Base-by-base conservation (phyloP, 176 grass and related monocot species). In the Juncus inflexus region DNA sequence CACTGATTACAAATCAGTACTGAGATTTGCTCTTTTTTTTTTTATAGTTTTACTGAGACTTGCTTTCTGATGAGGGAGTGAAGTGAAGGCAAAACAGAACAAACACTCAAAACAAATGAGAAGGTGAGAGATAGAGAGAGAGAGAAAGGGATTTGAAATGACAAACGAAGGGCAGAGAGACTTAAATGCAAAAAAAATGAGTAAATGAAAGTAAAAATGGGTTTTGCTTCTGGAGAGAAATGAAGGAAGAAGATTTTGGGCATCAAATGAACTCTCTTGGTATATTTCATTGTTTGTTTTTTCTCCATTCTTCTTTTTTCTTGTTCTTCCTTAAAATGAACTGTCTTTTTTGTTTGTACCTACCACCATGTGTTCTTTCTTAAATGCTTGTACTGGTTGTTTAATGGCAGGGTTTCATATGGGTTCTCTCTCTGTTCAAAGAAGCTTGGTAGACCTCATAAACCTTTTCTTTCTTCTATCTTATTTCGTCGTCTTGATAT, bases 391-490 rank as follows among this genome's bases (percentile, higher is more conserved):
- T 36, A 7, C 19, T 7, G 43, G 6, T 47, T 47, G 4, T 47
- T 9, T 47, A 47, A 47, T 47, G 43, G 43, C 43, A 47, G 43
- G 43, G 43, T 55, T 76, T 3, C 13, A 71, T 63, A 64, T 70
- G 69, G 70, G 63, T 76, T 78, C 86, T 68, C 6, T 63, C 3
- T 81, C 61, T 69, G 62, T 73, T 35, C 77, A 81, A 55, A 62
- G 37, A 69, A 73, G 11, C 3, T 65, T 81, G 13, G 52, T 84
- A 65, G 84, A 79, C 36, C 49, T 55, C 56, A 12, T 60, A 9
- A 84, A 74, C 76, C 52, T 91, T 16, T 43, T 87, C 4, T 66
- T 87, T 52, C 52, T 70, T 4, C 47, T 65, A 12, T 12, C 70
- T 38, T 91, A 87, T 63, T 40, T 15, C 50, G 39, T 62, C 28